These are phyloP conservation scores for Fusarium chuoi DNA, from an alignment of 2,329 filamentous ascomycete genomes.

Conservation along the genomic window DNA sequence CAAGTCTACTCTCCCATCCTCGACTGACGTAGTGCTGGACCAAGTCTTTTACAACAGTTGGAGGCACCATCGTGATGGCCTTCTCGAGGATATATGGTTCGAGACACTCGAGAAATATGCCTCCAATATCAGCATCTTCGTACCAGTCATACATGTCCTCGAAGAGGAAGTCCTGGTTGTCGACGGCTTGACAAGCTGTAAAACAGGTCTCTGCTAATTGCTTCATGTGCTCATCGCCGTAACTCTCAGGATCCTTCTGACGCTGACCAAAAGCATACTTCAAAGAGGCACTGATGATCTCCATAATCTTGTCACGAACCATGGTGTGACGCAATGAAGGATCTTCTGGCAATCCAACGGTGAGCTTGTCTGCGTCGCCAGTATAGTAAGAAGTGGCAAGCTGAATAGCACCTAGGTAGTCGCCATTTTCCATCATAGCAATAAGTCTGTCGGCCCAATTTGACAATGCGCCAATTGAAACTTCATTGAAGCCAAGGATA, in stretches of 20 bases:
- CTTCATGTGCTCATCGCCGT: conserved; percentile 70
- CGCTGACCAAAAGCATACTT: conserved; percentile 85
- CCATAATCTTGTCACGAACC: conserved; percentile 87
- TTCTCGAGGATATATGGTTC: conserved; percentile 88
- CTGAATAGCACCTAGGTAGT: conserved; percentile 91
- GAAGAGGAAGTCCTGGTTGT: conserved; percentile 85
- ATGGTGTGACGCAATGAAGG: conserved; percentile 78
- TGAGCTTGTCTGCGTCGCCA: conserved; percentile 91
- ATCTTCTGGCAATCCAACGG: conserved; percentile 91
- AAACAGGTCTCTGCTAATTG: conserved; percentile 88
- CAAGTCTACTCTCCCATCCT: conserved; percentile 80
- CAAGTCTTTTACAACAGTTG: conserved; percentile 85
- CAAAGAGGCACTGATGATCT: conserved; percentile 92
- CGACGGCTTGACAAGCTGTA: conserved; percentile 80
- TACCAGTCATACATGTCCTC: conserved; percentile 92
- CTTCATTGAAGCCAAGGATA: conserved; percentile 90
- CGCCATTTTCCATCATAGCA: conserved; percentile 95
- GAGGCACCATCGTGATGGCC: conserved; percentile 79
- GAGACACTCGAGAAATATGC: conserved; percentile 86
- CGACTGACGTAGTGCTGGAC: conserved; percentile 82
- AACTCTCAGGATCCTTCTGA: conserved; percentile 57
- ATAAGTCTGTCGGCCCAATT: conserved; percentile 97
- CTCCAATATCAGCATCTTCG: conserved; percentile 77
- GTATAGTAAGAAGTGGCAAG: conserved; percentile 93
- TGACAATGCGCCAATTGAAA: conserved; percentile 89